These are phyloP conservation scores for Penicillium sp. DNA, from an alignment of 2,329 filamentous ascomycete species.

Conservation along the genomic window DNA sequence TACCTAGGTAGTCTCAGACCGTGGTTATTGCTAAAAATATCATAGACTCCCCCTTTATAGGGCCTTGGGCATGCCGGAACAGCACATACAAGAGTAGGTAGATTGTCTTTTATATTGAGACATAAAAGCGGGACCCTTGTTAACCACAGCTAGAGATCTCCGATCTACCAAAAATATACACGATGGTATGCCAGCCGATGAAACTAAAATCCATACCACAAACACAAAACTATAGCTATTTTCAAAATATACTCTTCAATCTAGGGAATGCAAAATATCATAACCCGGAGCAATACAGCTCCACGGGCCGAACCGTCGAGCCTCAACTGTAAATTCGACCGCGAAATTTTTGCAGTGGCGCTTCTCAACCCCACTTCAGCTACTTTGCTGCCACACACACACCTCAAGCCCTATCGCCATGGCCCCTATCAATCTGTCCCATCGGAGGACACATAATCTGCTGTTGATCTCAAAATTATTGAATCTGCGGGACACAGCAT, in stretches of 20 bases:
- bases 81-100: background rate
- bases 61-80: background rate
- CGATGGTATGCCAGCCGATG: background rate
- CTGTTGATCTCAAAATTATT: slow-evolving; percentile 78
- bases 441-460: slow-evolving; percentile 77
- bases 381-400: slow-evolving; percentile 3
- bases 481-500: slow-evolving; percentile 70
- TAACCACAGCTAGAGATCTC: background rate
- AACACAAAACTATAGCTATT: background rate
- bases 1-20: too few relatives aligned
- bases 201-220: background rate
- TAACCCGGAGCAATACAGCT: background rate
- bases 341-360: slow-evolving; percentile 28
- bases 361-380: slow-evolving; percentile 19
- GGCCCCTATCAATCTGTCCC: slow-evolving; percentile 43
- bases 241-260: background rate
- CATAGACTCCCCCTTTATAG: too few relatives aligned
- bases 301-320: slow-evolving; percentile 32
- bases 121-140: background rate
- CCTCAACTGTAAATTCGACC: slow-evolving; percentile 27
- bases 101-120: background rate
- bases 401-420: slow-evolving; percentile 18
- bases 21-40: background rate
- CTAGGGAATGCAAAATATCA: background rate
- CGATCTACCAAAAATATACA: background rate